Evolutionary conservation across 2,329 filamentous ascomycete species (phyloP).

Genomic region (Lanzia echinophila): DNA sequence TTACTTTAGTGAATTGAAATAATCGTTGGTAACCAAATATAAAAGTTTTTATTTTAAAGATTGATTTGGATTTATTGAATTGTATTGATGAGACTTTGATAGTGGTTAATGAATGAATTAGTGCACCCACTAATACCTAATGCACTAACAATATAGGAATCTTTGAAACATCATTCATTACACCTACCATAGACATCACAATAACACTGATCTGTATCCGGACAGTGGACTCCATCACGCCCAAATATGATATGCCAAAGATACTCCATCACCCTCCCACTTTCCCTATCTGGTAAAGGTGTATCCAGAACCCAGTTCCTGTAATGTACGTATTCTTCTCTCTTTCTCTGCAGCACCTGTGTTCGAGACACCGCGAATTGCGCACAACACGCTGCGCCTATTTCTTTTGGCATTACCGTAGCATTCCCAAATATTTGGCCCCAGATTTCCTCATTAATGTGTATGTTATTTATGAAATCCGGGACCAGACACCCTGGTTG

Average conservation of each 20-base stretch:
- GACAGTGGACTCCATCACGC: conserved; percentile 33
- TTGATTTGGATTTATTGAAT: too few relatives aligned
- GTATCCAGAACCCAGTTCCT: conserved; percentile 54
- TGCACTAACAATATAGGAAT: background rate
- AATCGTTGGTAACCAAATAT: too few relatives aligned
- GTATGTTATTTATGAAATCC: conserved; percentile 34
- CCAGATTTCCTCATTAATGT: conserved; percentile 36
- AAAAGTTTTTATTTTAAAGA: too few relatives aligned
- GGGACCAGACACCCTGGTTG: conserved; percentile 45
- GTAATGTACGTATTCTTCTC: conserved; percentile 48
- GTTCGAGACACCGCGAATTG: conserved; percentile 56
- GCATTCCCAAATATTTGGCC: conserved; percentile 20
- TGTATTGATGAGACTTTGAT: too few relatives aligned
- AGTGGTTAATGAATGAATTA: too few relatives aligned
- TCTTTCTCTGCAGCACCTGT: conserved; percentile 41
- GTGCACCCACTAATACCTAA: background rate
- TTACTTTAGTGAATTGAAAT: too few relatives aligned
- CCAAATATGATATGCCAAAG: conserved; percentile 60
- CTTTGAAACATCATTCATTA: conserved; percentile 15
- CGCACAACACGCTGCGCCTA: conserved; percentile 52
- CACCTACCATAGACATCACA: conserved; percentile 29
- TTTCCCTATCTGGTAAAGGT: conserved; percentile 45
- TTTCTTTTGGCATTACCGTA: conserved; percentile 35
- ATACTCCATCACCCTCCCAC: conserved; percentile 57
- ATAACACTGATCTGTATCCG: conserved; percentile 24